phyloP scores from a whole-genome alignment of 2,329 filamentous ascomycete species.

The Diaporthe australafricana region DNA sequence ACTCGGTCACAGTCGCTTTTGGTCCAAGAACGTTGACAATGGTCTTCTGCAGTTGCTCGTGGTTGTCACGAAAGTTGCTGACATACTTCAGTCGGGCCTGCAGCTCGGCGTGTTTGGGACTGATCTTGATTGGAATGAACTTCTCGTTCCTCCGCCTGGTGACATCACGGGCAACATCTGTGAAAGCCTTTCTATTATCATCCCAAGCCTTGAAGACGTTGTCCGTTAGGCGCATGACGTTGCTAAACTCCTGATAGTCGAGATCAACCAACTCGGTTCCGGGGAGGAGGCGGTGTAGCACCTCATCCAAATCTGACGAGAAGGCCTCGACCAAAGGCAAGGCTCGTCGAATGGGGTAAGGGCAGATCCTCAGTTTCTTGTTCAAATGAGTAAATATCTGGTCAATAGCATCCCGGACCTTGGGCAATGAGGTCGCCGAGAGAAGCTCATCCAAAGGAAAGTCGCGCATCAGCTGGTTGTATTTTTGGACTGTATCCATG shows the following conservation, averaged over 20 bases:
- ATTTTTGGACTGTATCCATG: constrained; percentile 96
- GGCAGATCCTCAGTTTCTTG: constrained; percentile 96
- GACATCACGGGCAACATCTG: constrained; percentile 94
- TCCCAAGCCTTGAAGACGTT: constrained; percentile 95
- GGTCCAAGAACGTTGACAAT: constrained; percentile 97
- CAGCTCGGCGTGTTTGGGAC: constrained; percentile 85
- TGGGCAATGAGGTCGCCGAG: constrained; percentile 88
- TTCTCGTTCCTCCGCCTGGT: constrained; percentile 94
- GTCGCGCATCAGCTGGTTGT: constrained; percentile 98
- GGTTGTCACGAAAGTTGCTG: constrained; percentile 92
- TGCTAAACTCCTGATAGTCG: constrained; percentile 90
- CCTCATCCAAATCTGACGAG: constrained; percentile 89
- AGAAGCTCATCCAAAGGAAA: constrained; percentile 96
- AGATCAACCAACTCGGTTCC: constrained; percentile 91
- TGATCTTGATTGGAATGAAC: constrained; percentile 98
- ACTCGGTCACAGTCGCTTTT: constrained; percentile 67
- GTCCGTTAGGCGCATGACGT: constrained; percentile 84
- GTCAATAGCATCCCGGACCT: constrained; percentile 88
- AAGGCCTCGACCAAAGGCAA: constrained; percentile 97
- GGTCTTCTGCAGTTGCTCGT: constrained; percentile 96
- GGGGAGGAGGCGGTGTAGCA: constrained; percentile 86
- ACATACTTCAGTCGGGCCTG: constrained; percentile 95
- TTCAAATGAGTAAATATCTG: constrained; percentile 95
- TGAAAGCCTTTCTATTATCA: constrained; percentile 96
- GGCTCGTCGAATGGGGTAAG: constrained; percentile 92